phyloP scores from a whole-genome alignment of 495 filamentous ascomycete genomes.

The Pseudoneurospora amorphoporcata region DNA sequence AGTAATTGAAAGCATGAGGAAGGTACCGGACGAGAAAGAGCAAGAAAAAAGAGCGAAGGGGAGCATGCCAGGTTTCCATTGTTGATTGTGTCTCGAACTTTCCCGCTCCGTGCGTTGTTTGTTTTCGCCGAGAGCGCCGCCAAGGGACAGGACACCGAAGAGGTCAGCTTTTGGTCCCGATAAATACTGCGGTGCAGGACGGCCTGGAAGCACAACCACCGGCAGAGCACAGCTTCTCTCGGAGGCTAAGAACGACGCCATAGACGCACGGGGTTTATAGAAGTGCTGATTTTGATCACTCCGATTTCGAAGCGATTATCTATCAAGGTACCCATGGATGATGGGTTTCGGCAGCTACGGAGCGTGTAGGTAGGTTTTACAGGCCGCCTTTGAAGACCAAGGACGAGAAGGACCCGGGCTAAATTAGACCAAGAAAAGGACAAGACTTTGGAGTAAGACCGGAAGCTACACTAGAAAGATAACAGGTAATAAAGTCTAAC shows the following conservation, averaged over 20 bases:
- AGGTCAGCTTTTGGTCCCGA: conserved; percentile 1
- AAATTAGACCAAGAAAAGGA: neutral
- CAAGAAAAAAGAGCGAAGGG: neutral
- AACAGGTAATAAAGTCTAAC: neutral
- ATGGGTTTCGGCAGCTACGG: neutral
- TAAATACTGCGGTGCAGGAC: neutral
- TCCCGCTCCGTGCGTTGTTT: neutral
- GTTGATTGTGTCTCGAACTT: neutral
- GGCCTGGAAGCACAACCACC: neutral
- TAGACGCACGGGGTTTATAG: neutral
- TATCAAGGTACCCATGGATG: neutral
- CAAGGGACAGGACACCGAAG: conserved; percentile 5
- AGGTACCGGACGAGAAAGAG: conserved; percentile 1
- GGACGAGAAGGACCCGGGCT: neutral
- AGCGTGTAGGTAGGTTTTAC: neutral
- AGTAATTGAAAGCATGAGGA: conserved; percentile 10
- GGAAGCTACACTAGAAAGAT: neutral
- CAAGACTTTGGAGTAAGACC: neutral
- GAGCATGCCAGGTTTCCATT: neutral
- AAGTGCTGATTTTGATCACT: neutral
- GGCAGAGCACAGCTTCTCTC: neutral
- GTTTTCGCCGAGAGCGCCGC: neutral
- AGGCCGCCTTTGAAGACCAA: neutral
- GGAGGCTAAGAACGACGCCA: neutral
- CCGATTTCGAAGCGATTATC: neutral